Evolutionary conservation across 139 green algal genomes (phyloP).

Genomic region (Chlorella sp.): DNA sequence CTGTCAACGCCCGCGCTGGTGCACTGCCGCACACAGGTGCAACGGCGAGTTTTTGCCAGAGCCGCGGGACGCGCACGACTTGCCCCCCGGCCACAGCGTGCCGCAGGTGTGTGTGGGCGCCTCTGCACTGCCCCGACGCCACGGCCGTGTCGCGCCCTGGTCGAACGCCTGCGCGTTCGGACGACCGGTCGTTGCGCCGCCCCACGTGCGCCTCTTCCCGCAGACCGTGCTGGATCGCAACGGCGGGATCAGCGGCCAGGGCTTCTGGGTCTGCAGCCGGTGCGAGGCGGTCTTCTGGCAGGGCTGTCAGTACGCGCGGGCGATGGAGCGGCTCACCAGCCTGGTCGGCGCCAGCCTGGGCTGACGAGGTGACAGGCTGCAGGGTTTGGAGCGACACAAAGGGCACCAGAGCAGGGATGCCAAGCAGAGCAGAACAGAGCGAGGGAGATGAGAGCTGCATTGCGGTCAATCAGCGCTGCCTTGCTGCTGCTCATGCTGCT

Average conservation of each 20-base stretch:
- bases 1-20: neutral
- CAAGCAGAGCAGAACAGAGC: no score
- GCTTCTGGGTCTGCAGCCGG: no score
- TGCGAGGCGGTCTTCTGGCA: slow-evolving; percentile 46
- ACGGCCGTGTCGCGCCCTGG: neutral
- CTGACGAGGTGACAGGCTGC: no score
- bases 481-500: no score
- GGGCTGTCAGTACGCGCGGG: slow-evolving; percentile 34
- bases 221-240: neutral
- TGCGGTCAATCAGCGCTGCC: no score
- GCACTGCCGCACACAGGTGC: slow-evolving; percentile 21
- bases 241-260: neutral
- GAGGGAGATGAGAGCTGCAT: no score
- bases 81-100: slow-evolving; percentile 24
- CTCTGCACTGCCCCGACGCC: neutral
- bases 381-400: no score
- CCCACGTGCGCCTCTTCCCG: neutral
- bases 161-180: neutral
- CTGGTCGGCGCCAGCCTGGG: no score
- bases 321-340: slow-evolving; percentile 19
- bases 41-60: slow-evolving; percentile 53
- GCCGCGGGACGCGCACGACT: slow-evolving; percentile 15
- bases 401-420: no score
- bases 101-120: slow-evolving; percentile 25
- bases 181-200: neutral